Evolutionary conservation across 2,329 filamentous ascomycete species (phyloP), one percentile per base, ranked within the genome.

Genomic region (Sphaerulina vaccinii): DNA sequence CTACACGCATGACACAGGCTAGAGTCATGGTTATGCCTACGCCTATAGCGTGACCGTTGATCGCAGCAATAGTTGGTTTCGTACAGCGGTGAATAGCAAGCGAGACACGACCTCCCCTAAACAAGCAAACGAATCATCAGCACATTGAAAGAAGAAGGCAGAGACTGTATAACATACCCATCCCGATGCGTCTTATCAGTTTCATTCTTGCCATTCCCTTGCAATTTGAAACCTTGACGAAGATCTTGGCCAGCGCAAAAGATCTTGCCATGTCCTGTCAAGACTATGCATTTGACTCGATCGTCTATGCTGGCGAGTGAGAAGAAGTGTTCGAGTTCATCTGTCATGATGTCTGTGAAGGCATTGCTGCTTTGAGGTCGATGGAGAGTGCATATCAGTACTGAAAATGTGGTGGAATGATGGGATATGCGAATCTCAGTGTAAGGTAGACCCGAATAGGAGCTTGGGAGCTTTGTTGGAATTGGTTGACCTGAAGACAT

Each of bases 281-380:
- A 23, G 3, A 57, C 52, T 16, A 60, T 54, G 5, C 41, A 41
- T 38, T 60, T 60, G 35, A 56, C 50, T 4, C 55, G 52, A 42
- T 57, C 57, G 22, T 60, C 57, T 18, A 60, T 60, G 36, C 55
- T 57, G 6, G 57, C 57, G 3, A 60, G 32, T 5, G 42, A 50
- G 21, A 60, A 60, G 52, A 60, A 60, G 35, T 60, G 46, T 43
- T 60, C 57, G 10, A 60, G 42, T 39, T 60, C 57, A 39, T 60
- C 57, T 10, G 57, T 60, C 57, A 60, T 60, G 44, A 60, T 36
- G 23, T 60, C 57, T 29, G 57, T 60, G 46, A 58, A 60, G 22
- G 55, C 55, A 52, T 60, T 60, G 48, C 54, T 60, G 36, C 52
- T 33, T 18, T 49, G 39, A 5, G 52, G 55, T 32, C 57, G 48